Evolutionary conservation across 108 stramenopile species (phyloP), one percentile per base, ranked within the genome.

Genomic region (Discostella pseudostelligera): DNA sequence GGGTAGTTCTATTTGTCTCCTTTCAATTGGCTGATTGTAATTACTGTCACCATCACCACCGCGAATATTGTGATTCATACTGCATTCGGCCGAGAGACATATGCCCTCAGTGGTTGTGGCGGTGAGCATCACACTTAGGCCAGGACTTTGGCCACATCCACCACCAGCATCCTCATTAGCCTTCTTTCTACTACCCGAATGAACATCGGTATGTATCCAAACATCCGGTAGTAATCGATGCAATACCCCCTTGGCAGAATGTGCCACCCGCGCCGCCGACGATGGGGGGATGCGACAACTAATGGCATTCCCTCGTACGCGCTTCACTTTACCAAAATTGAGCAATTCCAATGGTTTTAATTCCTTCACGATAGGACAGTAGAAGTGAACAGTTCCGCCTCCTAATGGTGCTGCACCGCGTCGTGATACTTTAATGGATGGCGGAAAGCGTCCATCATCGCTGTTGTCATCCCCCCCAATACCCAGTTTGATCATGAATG

Each of bases 141-240:
- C 98, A 1, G 99, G 97, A 60, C 70, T 75, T 6, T 87, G 86
- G 5, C 85, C 92, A 60, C 89, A 88, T 48, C 80, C 80, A 7
- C 77, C 77, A 28, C 37, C 60, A 5, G 21, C 70, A 12, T 25
- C 26, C 24, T 42, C 26, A 49, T 84, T 80, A 36, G 80, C 80
- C 25, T 37, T 58, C 17, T 68, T 65, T 4, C 67, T 45, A 46
- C 44, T 62, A 14, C 70, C 69, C 17, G 92, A 83, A 62, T 93
- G 82, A 8, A 87, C 95, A 68, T 98, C 96, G 5, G 96, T 97
- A 60, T 94, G 87, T 43, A 98, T 95, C 93, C 94, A 97, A 28
- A 98, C 95, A 68, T 97, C 97, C 0, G 96, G 96, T 14, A 97
- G 62, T 20, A 96, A 67, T 21, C 83, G 69, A 44, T 96, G 94